Percentiles rank a stretch among this genome's conserved stretches.
These are phyloP conservation scores for Paramecium tetraurelia DNA, from an alignment of 73 alveolate genomes.

Conservation along the genomic window DNA sequence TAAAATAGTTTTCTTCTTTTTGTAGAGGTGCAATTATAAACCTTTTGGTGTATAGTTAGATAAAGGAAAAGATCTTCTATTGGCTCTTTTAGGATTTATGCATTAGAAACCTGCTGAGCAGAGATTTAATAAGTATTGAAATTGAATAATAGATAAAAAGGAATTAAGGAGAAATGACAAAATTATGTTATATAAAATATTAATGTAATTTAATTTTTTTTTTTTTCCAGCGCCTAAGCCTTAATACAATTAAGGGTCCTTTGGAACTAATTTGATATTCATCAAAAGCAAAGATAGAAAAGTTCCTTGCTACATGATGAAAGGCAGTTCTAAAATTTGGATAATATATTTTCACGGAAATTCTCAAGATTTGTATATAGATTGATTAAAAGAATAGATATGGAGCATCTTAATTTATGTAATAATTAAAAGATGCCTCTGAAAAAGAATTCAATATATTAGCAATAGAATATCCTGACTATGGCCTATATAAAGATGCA, in stretches of 20 bases:
- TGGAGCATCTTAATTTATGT: background rate
- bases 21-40: background rate
- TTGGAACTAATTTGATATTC: background rate
- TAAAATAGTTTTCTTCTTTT: background rate
- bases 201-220: background rate
- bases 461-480: conserved; percentile 95
- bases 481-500: conserved; percentile 82
- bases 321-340: conserved; percentile 22
- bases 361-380: conserved; percentile 33
- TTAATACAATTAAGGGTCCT: background rate
- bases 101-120: background rate
- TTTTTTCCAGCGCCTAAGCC: background rate
- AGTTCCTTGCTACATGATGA: background rate
- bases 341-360: conserved; percentile 57
- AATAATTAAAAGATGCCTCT: conserved; percentile 66
- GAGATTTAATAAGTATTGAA: background rate
- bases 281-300: background rate
- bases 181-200: background rate
- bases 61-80: background rate
- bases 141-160: background rate
- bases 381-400: background rate
- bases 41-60: too few relatives aligned
- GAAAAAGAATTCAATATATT: conserved; percentile 67
- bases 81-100: background rate
- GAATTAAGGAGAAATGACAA: background rate